Percentiles rank a stretch among this genome's conserved stretches.
Conservation (phyloP, 78 protist genomes). For the Bodo saltans region DNA sequence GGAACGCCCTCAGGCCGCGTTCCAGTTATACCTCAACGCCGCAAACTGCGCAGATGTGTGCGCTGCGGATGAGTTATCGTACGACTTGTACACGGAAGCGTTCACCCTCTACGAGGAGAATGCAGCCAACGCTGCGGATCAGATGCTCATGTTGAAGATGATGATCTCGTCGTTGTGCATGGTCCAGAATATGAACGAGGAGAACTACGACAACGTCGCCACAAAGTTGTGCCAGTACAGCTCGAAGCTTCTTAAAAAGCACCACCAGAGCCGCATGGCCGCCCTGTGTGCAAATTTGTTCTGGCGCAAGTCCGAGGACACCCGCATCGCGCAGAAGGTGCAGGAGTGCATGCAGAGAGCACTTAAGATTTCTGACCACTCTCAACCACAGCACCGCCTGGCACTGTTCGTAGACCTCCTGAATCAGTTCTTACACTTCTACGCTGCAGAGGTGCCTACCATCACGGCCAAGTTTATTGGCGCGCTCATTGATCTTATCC, state of each 20-base stretch:
- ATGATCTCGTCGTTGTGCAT: conserved; percentile 60
- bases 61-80: conserved; percentile 46
- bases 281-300: conserved; percentile 65
- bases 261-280: conserved; percentile 85
- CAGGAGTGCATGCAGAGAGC: conserved; percentile 64
- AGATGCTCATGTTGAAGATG: conserved; percentile 51
- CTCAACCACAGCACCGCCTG: conserved; percentile 44
- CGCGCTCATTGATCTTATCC: conserved; percentile 1
- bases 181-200: conserved; percentile 45
- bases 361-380: conserved; percentile 61
- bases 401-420: conserved; percentile 79
- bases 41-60: conserved; percentile 69
- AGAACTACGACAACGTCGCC: conserved; percentile 70
- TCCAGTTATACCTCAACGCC: conserved; percentile 72
- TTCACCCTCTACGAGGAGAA: conserved; percentile 84
- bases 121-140: conserved; percentile 64
- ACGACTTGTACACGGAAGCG: conserved; percentile 78
- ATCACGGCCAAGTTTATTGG: not conserved
- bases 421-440: conserved; percentile 70
- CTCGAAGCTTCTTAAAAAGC: conserved; percentile 58
- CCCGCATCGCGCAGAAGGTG: conserved; percentile 22
- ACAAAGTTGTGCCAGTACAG: conserved; percentile 26
- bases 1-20: conserved; percentile 44
- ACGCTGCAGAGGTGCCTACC: conserved; percentile 33
- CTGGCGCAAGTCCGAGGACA: conserved; percentile 42